phyloP scores from a whole-genome alignment of 371 early-diverging fungal species.

The Thermomucor indicae-seudaticae region DNA sequence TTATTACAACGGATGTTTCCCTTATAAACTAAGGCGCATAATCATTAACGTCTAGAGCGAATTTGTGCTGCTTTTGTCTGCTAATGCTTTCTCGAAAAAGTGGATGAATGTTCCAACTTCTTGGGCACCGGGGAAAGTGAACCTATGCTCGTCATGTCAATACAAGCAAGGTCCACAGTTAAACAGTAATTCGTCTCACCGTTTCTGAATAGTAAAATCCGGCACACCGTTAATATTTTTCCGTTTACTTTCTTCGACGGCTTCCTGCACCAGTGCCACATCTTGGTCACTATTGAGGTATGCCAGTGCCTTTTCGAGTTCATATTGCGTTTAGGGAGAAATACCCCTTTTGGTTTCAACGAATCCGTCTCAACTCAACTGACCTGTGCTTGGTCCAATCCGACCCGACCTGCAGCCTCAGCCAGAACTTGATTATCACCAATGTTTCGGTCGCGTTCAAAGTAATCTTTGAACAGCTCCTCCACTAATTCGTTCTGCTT shows the following conservation, averaged over 20 bases:
- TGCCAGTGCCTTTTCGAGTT: constrained; percentile 9
- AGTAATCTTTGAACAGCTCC: constrained; percentile 61
- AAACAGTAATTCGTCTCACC: constrained; percentile 26
- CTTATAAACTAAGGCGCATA: too few relatives aligned
- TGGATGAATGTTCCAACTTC: constrained; percentile 51
- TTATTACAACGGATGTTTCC: too few relatives aligned
- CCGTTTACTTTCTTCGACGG: constrained; percentile 26
- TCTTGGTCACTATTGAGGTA: constrained; percentile 53
- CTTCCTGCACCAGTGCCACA: constrained; percentile 32
- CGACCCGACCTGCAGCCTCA: constrained; percentile 54
- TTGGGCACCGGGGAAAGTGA: constrained; percentile 66
- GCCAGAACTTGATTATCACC: constrained; percentile 53
- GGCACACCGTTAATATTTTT: constrained; percentile 66
- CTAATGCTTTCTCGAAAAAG: constrained; percentile 41
- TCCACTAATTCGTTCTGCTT: constrained; percentile 57
- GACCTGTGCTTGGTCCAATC: constrained; percentile 47
- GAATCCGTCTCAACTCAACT: too few relatives aligned
- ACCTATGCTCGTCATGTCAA: constrained; percentile 10
- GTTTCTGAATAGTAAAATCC: constrained; percentile 54
- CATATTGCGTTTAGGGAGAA: too few relatives aligned
- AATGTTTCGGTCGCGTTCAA: constrained; percentile 61
- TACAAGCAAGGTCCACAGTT: background rate
- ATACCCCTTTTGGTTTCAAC: too few relatives aligned
- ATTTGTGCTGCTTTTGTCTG: constrained; percentile 37
- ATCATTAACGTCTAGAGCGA: too few relatives aligned